A percentile compares a stretch with the other conserved stretches of the same genome.
These are phyloP conservation scores for Colletotrichum sp. DNA, from an alignment of 2,329 filamentous ascomycete species.

Conservation along the genomic window DNA sequence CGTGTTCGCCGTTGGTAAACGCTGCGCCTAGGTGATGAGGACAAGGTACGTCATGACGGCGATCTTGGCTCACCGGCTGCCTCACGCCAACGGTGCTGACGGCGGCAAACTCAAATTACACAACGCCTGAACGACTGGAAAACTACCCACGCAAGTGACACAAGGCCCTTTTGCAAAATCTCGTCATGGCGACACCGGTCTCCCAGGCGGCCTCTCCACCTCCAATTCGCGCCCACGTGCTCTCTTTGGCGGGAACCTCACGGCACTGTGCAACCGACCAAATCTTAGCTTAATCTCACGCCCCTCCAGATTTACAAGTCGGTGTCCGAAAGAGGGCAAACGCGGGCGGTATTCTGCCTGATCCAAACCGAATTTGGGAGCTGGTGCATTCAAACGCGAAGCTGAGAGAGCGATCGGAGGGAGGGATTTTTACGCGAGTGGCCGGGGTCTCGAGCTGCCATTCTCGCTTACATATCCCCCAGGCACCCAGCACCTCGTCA, in stretches of 20 bases:
- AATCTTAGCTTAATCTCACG: neutral
- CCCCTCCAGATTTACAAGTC: neutral
- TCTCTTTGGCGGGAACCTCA: neutral
- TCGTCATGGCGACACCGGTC: neutral
- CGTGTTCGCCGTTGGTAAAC: neutral
- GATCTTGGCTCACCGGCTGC: neutral
- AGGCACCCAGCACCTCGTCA: neutral
- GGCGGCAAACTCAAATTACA: neutral
- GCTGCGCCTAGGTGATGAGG: neutral
- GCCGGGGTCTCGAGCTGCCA: neutral
- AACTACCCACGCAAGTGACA: neutral
- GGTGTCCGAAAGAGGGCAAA: neutral
- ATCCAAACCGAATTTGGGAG: neutral
- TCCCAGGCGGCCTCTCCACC: neutral
- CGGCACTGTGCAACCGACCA: neutral
- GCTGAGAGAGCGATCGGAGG: neutral
- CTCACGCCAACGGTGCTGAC: neutral
- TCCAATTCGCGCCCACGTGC: neutral
- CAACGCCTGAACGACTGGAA: neutral
- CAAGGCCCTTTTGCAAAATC: neutral
- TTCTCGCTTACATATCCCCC: conserved; percentile 12
- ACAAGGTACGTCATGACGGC: neutral
- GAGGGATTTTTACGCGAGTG: neutral
- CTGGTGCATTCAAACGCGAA: neutral
- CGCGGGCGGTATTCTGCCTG: neutral